Base-by-base conservation (phyloP, 1,139 yeast genomes). In the Hansenula sp. region DNA sequence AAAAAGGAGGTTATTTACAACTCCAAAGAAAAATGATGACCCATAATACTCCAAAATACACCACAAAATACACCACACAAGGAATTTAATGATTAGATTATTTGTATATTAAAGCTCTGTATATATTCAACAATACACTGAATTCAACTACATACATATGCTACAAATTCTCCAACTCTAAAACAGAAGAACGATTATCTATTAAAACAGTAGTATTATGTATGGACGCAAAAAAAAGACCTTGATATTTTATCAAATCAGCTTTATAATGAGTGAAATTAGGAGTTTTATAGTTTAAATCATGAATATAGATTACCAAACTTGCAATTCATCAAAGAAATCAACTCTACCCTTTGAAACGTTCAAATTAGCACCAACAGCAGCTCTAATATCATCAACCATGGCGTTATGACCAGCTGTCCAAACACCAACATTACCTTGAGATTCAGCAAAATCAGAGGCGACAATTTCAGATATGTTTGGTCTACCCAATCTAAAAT, bases 341-440 rank as follows among this genome's bases (percentile, higher is more conserved):
- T 45, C 48, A 24, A 43, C 41, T 38, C 46, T 45, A 15, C 34
- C 28, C 12, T 33, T 17, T n/a, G 41, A 29, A 21, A 17, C 27
- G n/a, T 39, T 32, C 35, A 42, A 40, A 30, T 50, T 44, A 18
- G 45, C 43, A 27, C 54, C 55, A 38, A 66, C 58, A 6, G 61
- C 50, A n/a, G 51, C 53, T 53, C 76, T 64, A 15, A 73, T 53
- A 35, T 67, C 68, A 59, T 79, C 85, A 19, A 73, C 77, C 70
- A 75, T 66, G 4, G 58, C 57, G 5, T 77, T 76, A 41, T 75
- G 78, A 1, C 78, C 80, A 54, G 79, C 75, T 2, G 73, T 58
- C 12, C 71, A 63, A 43, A 71, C 65, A 4, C 73, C 70, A 17
- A 73, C 54, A 0, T 79, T 65, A 5, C 68, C 67, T 5, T 42